Percentiles rank a stretch among this genome's conserved stretches.
These are phyloP conservation scores for Bocquillonia castaneifolia DNA, from an alignment of 441 rosid genomes.

Conservation along the genomic window DNA sequence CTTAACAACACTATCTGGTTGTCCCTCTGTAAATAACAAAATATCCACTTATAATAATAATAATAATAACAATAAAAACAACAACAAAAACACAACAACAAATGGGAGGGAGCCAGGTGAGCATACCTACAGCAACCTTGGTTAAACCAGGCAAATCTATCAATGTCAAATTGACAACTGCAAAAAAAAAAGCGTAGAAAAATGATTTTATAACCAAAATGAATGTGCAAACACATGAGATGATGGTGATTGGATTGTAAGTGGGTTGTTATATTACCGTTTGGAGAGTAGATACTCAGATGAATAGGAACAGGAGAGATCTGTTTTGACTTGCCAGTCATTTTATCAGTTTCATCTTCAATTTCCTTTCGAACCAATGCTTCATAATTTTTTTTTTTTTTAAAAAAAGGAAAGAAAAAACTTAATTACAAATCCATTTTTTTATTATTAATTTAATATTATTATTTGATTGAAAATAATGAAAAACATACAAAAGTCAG, in stretches of 20 bases:
- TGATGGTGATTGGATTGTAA: slow-evolving; percentile 1
- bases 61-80: background rate
- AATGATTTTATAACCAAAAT: slow-evolving; percentile 2
- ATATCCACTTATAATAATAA: background rate
- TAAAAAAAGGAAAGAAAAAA: too few relatives aligned
- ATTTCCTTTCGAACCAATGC: slow-evolving; percentile 74
- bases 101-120: background rate
- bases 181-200: background rate
- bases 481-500: slow-evolving; percentile 51
- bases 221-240: background rate
- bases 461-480: background rate
- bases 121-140: slow-evolving; percentile 75
- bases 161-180: slow-evolving; percentile 79
- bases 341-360: slow-evolving; percentile 77
- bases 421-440: too few relatives aligned
- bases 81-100: background rate
- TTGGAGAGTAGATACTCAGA: slow-evolving; percentile 72
- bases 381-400: too few relatives aligned
- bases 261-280: slow-evolving; percentile 43
- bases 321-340: slow-evolving; percentile 70
- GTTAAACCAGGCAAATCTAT: slow-evolving; percentile 85
- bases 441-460: background rate
- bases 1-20: background rate
- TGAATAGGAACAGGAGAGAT: slow-evolving; percentile 79
- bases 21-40: background rate